phyloP scores from a whole-genome alignment of 2,329 filamentous ascomycete species.

The Nemania sp. region DNA sequence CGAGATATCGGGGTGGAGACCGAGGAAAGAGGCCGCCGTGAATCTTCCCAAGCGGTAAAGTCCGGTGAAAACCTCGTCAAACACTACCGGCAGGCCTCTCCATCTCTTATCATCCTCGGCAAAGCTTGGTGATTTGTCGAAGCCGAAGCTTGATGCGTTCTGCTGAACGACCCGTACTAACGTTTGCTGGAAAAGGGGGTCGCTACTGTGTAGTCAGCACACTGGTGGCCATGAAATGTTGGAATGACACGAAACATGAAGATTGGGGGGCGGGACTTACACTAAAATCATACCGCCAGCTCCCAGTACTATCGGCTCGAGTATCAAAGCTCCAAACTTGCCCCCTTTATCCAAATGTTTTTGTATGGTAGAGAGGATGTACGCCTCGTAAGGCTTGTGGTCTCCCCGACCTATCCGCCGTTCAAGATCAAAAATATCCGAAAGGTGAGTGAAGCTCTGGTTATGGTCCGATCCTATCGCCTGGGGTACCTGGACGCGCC shows the following conservation, averaged over 20 bases:
- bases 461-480: conserved; percentile 50
- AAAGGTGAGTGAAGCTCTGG: conserved; percentile 52
- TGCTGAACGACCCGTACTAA: conserved; percentile 70
- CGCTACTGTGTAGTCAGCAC: conserved; percentile 50
- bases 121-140: conserved; percentile 7
- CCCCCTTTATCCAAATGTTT: conserved; percentile 58
- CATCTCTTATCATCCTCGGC: conserved; percentile 49
- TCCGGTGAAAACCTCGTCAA: conserved; percentile 88
- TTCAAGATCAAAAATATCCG: conserved; percentile 64
- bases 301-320: conserved; percentile 80
- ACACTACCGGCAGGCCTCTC: conserved; percentile 77
- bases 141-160: conserved; percentile 59
- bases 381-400: conserved; percentile 59
- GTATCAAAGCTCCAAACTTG: conserved; percentile 76
- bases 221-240: not conserved
- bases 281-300: conserved; percentile 84
- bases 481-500: conserved; percentile 64
- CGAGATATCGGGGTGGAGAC: conserved; percentile 71
- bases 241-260: not conserved
- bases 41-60: conserved; percentile 79
- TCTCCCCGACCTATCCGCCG: conserved; percentile 50
- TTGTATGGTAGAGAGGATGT: conserved; percentile 61
- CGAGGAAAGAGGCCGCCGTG: conserved; percentile 71
- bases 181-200: conserved; percentile 78
- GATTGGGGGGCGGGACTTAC: conserved; percentile 49